Percentiles rank a stretch among this genome's conserved stretches.
These are phyloP conservation scores for Cenchrus purpureus DNA, from an alignment of 176 grass and related monocot genomes.

Conservation along the genomic window DNA sequence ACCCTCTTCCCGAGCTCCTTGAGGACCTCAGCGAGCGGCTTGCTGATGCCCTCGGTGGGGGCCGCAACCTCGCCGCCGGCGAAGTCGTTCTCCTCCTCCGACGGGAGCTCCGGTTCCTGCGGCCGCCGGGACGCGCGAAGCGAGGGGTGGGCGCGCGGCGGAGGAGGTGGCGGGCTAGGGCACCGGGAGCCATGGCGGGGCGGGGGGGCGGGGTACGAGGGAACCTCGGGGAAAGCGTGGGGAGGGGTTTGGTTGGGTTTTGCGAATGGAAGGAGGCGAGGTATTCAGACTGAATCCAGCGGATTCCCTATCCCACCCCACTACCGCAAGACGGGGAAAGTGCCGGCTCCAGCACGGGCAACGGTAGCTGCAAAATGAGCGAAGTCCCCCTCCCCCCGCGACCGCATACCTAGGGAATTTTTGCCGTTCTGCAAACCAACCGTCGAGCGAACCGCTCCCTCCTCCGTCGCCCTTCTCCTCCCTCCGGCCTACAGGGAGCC, in stretches of 20 bases:
- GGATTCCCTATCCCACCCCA: too few relatives aligned
- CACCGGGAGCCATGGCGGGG: conserved; percentile 58
- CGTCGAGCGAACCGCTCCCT: too few relatives aligned
- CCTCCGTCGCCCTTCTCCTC: too few relatives aligned
- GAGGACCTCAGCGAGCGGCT: conserved; percentile 78
- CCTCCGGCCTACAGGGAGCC: too few relatives aligned
- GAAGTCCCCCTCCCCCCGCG: too few relatives aligned
- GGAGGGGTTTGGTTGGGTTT: conserved; percentile 51
- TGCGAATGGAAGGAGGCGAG: neutral
- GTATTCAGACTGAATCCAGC: too few relatives aligned
- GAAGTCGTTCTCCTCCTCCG: conserved; percentile 49
- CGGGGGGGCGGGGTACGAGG: neutral
- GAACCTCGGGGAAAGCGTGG: neutral
- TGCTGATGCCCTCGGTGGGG: conserved; percentile 77
- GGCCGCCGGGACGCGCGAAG: conserved; percentile 20
- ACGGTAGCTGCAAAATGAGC: too few relatives aligned
- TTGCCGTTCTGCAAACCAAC: too few relatives aligned
- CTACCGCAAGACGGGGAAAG: too few relatives aligned
- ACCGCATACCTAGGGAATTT: too few relatives aligned
- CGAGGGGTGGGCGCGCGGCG: conserved; percentile 40
- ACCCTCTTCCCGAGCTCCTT: conserved; percentile 81
- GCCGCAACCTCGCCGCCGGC: conserved; percentile 46
- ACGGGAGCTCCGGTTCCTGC: conserved; percentile 39
- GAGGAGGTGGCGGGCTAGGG: conserved; percentile 51
- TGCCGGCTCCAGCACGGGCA: too few relatives aligned